Base-by-base conservation (phyloP, 345 rosid genomes). In the Rhodomyrtus tomentosa region DNA sequence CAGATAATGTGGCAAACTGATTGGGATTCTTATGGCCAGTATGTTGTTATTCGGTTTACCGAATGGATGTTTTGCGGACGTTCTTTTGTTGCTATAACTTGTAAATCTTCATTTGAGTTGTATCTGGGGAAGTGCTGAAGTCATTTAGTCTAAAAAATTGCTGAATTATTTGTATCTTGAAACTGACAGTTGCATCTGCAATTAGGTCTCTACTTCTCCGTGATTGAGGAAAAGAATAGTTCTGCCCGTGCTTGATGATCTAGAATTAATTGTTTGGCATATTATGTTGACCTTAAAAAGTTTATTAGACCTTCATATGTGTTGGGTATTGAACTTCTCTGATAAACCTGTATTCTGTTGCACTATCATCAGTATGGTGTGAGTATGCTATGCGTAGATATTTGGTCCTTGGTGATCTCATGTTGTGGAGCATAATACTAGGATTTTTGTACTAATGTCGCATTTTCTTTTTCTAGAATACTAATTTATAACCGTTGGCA, bases 401-500 rank as follows among this genome's bases (percentile, higher is more conserved):
- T 32, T 62, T 32, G 16, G 74, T 62, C 22, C 22, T 29, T 62
- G 42, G 24, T 62, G 74, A 62, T 62, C 5, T 62, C 5, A 29
- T 32, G 74, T 29, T 32, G 10, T 32, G 22, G 74, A 62, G 74
- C 32, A 32, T 20, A 29, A 32, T 9, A 62, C 11, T 32, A 62
- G 74, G 74, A 32, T 32, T 16, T 16, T 62, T 10, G 2, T 9
- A 22, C 7, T 42, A 5, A 49, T 80, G 36, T n/a, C 40, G 55
- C 84, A 16, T 59, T 81, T 49, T 42, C 45, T 42, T 49, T 81
- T 53, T 53, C 40, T 15, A n/a, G 45, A 74, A 80, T 32, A 12
- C 36, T 50, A 87, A 52, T 50, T 76, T 80, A 50, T 68, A 81
- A 73, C 73, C 22, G 42, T 85, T 55, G 84, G 88, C 86, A 83